Conservation (phyloP, 495 filamentous ascomycete genomes). For the Copromyces sp. region DNA sequence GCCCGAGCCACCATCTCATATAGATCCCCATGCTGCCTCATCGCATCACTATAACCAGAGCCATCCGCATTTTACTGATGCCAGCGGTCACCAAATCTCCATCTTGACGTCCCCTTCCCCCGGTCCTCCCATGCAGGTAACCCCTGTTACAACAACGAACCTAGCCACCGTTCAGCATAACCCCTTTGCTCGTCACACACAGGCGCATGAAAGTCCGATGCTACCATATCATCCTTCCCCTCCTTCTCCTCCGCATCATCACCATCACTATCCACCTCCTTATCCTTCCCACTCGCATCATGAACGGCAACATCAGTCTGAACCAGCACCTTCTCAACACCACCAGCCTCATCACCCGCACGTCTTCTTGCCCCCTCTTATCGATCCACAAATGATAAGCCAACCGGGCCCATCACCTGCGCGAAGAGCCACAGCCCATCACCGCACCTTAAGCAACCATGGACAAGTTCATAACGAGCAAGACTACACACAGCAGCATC, state of each 20-base stretch:
- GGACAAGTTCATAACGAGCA: conserved; percentile 10
- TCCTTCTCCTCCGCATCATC: conserved; percentile 18
- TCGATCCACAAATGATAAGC: conserved; percentile 42
- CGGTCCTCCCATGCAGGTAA: conserved; percentile 2
- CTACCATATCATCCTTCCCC: conserved; percentile 1
- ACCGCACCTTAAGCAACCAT: conserved; percentile 1
- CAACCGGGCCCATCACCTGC: conserved; percentile 18
- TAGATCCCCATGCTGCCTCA: conserved; percentile 16
- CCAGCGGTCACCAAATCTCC: conserved; percentile 23
- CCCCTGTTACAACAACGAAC: neutral
- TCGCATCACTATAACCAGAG: conserved; percentile 8
- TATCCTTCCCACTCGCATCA: conserved; percentile 15
- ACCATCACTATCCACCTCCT: conserved; percentile 16
- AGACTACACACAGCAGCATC: conserved; percentile 11
- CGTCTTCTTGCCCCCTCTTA: conserved; percentile 15
- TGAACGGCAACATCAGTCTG: conserved; percentile 5
- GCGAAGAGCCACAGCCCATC: conserved; percentile 8
- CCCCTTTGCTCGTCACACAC: neutral
- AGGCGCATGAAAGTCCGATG: neutral
- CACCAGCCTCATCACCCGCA: conserved; percentile 19
- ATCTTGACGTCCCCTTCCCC: conserved; percentile 11
- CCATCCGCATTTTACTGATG: conserved; percentile 21
- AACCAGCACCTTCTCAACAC: neutral
- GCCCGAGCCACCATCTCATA: conserved; percentile 10
- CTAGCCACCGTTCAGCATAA: neutral